These are phyloP conservation scores for Globisporangium sylvaticum DNA, from an alignment of 352 stramenopile species.

Conservation along the genomic window DNA sequence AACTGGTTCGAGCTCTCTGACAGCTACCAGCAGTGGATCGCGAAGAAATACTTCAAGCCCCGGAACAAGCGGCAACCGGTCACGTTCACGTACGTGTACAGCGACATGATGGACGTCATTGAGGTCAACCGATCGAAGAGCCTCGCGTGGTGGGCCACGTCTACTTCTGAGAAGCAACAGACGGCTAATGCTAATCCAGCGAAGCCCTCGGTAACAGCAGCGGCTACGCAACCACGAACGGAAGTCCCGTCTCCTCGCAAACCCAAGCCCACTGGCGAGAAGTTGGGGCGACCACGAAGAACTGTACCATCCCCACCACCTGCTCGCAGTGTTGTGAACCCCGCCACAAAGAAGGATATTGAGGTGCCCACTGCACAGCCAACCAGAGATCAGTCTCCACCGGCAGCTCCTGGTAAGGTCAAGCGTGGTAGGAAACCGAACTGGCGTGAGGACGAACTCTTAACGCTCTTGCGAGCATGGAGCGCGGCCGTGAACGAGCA, in stretches of 20 bases:
- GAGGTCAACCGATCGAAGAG: neutral
- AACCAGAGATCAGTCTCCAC: neutral
- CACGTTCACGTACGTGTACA: neutral
- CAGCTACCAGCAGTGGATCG: conserved; percentile 1
- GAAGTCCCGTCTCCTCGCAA: neutral
- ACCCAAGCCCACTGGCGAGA: neutral
- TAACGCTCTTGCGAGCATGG: conserved; percentile 2
- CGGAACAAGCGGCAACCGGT: neutral
- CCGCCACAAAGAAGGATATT: neutral
- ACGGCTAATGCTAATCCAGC: neutral
- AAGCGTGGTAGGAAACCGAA: neutral
- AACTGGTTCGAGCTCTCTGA: neutral
- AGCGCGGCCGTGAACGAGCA: neutral
- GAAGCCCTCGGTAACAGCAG: neutral
- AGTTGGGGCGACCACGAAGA: neutral
- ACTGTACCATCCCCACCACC: neutral
- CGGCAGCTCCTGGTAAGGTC: neutral
- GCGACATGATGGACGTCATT: neutral
- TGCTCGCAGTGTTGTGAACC: neutral
- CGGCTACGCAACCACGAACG: neutral
- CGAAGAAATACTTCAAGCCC: neutral
- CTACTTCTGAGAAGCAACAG: neutral
- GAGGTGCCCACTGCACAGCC: neutral
- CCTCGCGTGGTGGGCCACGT: neutral
- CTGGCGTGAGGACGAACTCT: conserved; percentile 5